Evolutionary conservation across 805 yeast genomes (phyloP), one percentile per base, ranked within the genome.

Genomic region (Teunomyces funiuensis): DNA sequence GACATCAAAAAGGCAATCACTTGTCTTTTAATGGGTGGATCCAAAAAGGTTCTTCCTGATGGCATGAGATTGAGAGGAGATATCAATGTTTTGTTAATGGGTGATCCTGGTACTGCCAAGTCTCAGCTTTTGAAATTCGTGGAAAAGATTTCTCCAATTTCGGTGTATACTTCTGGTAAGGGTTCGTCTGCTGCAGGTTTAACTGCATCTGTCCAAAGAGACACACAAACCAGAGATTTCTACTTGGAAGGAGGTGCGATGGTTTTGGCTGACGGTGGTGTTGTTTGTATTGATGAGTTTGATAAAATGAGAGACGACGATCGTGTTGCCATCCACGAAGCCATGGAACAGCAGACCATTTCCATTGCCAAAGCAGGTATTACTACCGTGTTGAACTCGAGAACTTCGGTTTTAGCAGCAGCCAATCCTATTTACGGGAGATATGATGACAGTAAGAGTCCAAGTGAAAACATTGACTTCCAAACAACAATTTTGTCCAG

Each of bases 231-330:
- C 0, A 73, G 96, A 49, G 99, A 93, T 54, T 93, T 91, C 62
- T 91, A 87, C 61, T 71, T 93, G 40, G 99, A 93, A 76, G 99
- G 99, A 45, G 99, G 99, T 66, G 99, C 99, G 6, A 90, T 93
- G 97, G 99, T 93, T n/a, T 72, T 93, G 38, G 99, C 99, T 0
- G 99, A 93, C 68, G 98, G 98, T 28, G 99, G 99, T 51, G 97
- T 93, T 38, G 97, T 91, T 36, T 93, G 98, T 76, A 93, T 93
- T 58, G 99, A 93, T 72, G 99, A 93, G 75, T 93, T 93, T 60
- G 99, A 93, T 65, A 93, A 93, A 73, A 93, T 93, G 99, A 77
- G 98, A 61, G 99, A 93, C 58, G 98, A 93, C 61, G 99, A 93
- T 65, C 78, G 99, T 60, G 98, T 93, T 28, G 98, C 99, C 0